phyloP scores from a whole-genome alignment of 225 moss, liverwort and hornwort genomes.

The Thuidium tamariscinum region DNA sequence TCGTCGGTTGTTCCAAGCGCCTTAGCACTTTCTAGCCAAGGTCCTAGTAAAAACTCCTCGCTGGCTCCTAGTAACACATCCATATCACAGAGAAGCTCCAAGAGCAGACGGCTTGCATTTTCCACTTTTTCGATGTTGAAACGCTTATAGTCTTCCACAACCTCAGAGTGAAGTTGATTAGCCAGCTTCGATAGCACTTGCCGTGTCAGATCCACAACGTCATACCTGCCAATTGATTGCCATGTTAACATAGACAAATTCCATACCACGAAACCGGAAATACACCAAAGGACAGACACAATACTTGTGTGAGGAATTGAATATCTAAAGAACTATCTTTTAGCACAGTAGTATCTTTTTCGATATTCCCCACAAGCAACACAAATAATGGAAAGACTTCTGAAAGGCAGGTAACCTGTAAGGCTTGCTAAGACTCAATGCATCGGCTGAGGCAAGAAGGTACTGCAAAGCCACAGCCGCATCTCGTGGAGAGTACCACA shows the following conservation, averaged over 20 bases:
- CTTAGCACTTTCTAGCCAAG: slow-evolving; percentile 81
- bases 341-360: neutral
- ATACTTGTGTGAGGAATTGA: neutral
- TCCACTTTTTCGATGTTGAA: slow-evolving; percentile 40
- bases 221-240: slow-evolving; percentile 47
- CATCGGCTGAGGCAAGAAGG: slow-evolving; percentile 67
- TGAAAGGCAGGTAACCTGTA: slow-evolving; percentile 48
- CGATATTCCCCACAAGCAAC: neutral
- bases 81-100: slow-evolving; percentile 58
- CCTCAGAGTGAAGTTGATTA: slow-evolving; percentile 42
- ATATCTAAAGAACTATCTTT: neutral
- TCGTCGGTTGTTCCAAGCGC: slow-evolving; percentile 41
- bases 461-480: slow-evolving; percentile 72
- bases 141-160: slow-evolving; percentile 19
- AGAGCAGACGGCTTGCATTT: slow-evolving; percentile 28
- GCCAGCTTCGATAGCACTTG: slow-evolving; percentile 83
- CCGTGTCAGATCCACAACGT: slow-evolving; percentile 79
- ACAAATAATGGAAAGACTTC: neutral
- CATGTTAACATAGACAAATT: neutral
- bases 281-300: neutral
- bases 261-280: neutral
- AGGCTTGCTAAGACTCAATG: slow-evolving; percentile 37
- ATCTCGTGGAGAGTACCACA: slow-evolving; percentile 76
- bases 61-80: slow-evolving; percentile 54
- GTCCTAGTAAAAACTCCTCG: slow-evolving; percentile 76